Evolutionary conservation across 305 asterid species (phyloP).

Genomic region (Fraxinus baroniana): DNA sequence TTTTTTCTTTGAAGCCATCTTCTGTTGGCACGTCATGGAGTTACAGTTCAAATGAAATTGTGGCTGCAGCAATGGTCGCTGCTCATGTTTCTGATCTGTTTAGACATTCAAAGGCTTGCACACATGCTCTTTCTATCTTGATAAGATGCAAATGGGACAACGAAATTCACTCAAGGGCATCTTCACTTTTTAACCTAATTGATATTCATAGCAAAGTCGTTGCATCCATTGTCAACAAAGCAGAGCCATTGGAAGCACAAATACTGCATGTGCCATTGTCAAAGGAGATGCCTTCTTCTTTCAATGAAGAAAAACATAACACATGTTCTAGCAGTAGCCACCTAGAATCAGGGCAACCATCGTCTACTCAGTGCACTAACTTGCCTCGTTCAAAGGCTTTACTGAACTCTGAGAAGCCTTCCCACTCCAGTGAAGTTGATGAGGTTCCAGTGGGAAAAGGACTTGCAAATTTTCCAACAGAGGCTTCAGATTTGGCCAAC

Average conservation of each 20-base stretch:
- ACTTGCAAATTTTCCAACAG: conserved; percentile 58
- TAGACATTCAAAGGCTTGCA: conserved; percentile 88
- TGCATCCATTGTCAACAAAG: conserved; percentile 89
- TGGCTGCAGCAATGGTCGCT: conserved; percentile 99
- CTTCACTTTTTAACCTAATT: conserved; percentile 88
- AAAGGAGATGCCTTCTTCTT: conserved; percentile 48
- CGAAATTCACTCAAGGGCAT: conserved; percentile 81
- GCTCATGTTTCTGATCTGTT: conserved; percentile 96
- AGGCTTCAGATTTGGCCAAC: conserved; percentile 96
- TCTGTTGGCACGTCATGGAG: conserved; percentile 89
- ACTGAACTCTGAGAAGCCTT: conserved; percentile 32
- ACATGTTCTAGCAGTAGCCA: conserved; percentile 52
- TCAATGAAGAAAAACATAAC: conserved; percentile 56
- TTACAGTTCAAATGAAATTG: conserved; percentile 91
- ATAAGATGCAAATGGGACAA: conserved; percentile 90
- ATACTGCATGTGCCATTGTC: conserved; percentile 54
- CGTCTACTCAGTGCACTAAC: conserved; percentile 38
- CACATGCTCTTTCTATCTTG: conserved; percentile 80
- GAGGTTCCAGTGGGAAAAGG: conserved; percentile 50
- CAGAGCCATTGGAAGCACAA: conserved; percentile 91
- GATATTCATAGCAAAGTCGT: conserved; percentile 91
- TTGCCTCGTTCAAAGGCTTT: conserved; percentile 42
- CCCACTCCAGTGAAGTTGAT: conserved; percentile 36
- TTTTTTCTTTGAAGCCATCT: conserved; percentile 92
- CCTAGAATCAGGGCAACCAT: conserved; percentile 53